A percentile compares a stretch with the other conserved stretches of the same genome.
Conservation (phyloP, 1,284 basidiomycete genomes). For the Cryptococcus sp. region DNA sequence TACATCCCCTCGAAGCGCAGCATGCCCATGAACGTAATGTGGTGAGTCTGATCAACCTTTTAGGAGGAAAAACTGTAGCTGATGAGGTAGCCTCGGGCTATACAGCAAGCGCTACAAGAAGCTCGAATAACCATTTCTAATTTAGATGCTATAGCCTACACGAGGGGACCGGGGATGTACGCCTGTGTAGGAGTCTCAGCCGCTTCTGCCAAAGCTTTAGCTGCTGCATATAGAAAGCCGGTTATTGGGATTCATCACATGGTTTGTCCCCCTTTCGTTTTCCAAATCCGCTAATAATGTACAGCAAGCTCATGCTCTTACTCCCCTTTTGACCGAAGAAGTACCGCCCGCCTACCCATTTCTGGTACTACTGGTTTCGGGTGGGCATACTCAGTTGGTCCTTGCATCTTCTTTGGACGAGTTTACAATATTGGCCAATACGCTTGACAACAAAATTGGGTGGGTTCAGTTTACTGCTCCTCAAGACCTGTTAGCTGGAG, state of each 20-base stretch:
- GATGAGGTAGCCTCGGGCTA: conserved; percentile 63
- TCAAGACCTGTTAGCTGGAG: not conserved
- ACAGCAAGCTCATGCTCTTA: conserved; percentile 91
- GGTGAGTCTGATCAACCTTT: conserved; percentile 49
- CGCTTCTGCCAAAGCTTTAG: conserved; percentile 74
- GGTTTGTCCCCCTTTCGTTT: conserved; percentile 53
- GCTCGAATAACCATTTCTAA: conserved; percentile 59
- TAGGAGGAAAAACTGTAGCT: not conserved
- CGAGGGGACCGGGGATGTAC: conserved; percentile 80
- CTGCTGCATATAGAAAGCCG: conserved; percentile 69
- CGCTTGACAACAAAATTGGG: conserved; percentile 70
- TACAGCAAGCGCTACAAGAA: conserved; percentile 62
- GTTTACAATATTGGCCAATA: conserved; percentile 71
- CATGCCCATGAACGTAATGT: conserved; percentile 64
- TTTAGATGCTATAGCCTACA: conserved; percentile 83
- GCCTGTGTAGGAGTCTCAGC: conserved; percentile 73
- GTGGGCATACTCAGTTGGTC: conserved; percentile 84
- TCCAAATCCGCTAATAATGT: conserved; percentile 1
- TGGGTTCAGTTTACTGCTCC: conserved; percentile 21
- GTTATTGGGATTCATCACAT: conserved; percentile 89
- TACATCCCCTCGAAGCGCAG: conserved; percentile 74
- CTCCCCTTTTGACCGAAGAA: conserved; percentile 64
- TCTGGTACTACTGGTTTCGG: conserved; percentile 78
- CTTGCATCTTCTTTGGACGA: conserved; percentile 59
- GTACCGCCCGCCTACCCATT: conserved; percentile 71